Evolutionary conservation across 441 rosid species (phyloP), one percentile per base, ranked within the genome.

Genomic region (Euphorbia corollata): DNA sequence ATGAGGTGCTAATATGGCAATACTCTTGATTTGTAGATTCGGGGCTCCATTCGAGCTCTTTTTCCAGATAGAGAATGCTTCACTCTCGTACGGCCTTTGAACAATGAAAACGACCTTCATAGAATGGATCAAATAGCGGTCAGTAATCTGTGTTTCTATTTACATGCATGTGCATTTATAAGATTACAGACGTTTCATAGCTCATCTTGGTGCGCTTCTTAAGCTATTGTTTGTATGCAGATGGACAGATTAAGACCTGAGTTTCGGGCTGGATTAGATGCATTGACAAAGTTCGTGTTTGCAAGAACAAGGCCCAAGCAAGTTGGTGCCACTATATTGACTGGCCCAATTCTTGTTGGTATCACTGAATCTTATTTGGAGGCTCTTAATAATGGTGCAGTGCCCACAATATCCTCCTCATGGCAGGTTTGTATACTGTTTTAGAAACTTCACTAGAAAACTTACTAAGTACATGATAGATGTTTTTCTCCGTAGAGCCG

Each of bases 241-340:
- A 67, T 92, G 82, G 86, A 83, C 48, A 83, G 73, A 73, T 76
- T 91, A 74, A 86, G 97, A 73, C 96, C 97, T 61, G 96, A 88
- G 67, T 95, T 95, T 62, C 86, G 86, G 68, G 66, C 88, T 68
- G 97, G 99, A 63, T 73, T 91, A 73, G 98, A 95, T 81, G 96
- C 97, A 60, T 77, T 91, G 71, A 91, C 98, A 61, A 95, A 78
- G 76, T 91, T 95, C 78, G 97, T 95, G 71, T 95, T 92, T 77
- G 97, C 91, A 94, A 88, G 90, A 80, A 92, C 98, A 47, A 87
- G 98, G 79, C 98, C 97, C 51, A 95, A 95, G 85, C 99, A 92
- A 78, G 74, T 91, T 12, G 99, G 93, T 68, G 87, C 95, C 72
- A 90, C 98, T 41, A 69, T 86, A 65, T 75, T 95, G 94, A 95